Base-by-base conservation (phyloP, 1,284 basidiomycete genomes). In the Stygiomarasmius scandens region DNA sequence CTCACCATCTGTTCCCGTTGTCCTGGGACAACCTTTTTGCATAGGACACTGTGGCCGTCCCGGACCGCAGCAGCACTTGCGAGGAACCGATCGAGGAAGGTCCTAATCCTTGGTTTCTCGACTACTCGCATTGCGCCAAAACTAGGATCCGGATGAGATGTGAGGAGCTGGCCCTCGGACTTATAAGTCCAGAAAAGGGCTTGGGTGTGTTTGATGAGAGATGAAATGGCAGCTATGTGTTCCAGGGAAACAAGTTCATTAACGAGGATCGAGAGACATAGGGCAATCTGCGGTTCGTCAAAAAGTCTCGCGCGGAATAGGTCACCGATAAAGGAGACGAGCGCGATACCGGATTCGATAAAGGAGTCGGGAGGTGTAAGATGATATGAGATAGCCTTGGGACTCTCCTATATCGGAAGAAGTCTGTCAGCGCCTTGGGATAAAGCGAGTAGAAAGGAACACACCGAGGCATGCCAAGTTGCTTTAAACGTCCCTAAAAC, bases 251-350 rank as follows among this genome's bases (percentile, higher is more conserved):
- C 50, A 57, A 71, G 64, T 36, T 67, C 62, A 25, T 60, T 58
- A 8, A 70, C 55, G 9, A 74, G 59, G 27, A 68, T 60, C 9
- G 64, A 59, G 25, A 73, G 53, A 50, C 70, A 73, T 12, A 63
- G 52, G 55, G 60, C 58, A 16, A 71, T 64, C 29, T 65, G 65
- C 0, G 63, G 55, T n/a, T 61, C 56, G 20, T 63, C 52, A 23
- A 72, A 43, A 23, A 76, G 58, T 11, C 56, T 52, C 8, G 57
- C 45, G 5, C 60, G 55, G 63, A 69, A 75, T 20, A 76, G 66
- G 52, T 73, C 71, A 8, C 70, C 74, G 20, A 74, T 59, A 54
- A 75, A 75, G 0, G 63, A 53, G 20, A 67, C 65, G 24, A 73
- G 58, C 3, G 63, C 58, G 16, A 67, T 60, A 1, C 71, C 71